Evolutionary conservation across 2,329 filamentous ascomycete genomes (phyloP), one percentile per base, ranked within the genome.

Genomic region (Neocatenulostroma microsporum): DNA sequence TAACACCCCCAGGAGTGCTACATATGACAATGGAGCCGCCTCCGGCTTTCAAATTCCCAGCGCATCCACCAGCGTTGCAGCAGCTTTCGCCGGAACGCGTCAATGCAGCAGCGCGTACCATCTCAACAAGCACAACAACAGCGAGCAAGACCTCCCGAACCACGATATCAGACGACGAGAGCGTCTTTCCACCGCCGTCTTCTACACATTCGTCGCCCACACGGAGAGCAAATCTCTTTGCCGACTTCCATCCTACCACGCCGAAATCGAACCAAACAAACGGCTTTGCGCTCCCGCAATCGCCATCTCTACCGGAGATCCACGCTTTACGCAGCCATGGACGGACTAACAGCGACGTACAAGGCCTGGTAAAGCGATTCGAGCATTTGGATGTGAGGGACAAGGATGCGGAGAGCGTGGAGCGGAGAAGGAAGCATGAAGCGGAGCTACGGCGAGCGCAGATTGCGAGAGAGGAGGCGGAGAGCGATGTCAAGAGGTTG

Each of bases 331-430:
- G 50, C 15, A 41, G 35, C 23, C 64, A 68, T 53, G 61, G 60
- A 12, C 69, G 75, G 45, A 74, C 77, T 42, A 76, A 73, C 49
- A 74, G 75, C 44, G 57, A 60, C 15, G 77, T 83, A 5, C 69
- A 78, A 49, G 64, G 64, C 26, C 61, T 71, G 53, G 80, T 84
- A 44, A 78, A 75, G 53, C 81, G 83, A 59, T 84, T 85, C 61
- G 83, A 85, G 63, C 74, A 69, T 39, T 68, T 85, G 23, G 73
- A 79, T 39, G 63, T 71, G 39, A 64, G 65, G 52, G 68, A 71
- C 50, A 58, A 59, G 37, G 61, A 66, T 36, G 59, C 56, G 14
- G 58, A 62, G 41, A 49, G 47, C 32, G 44, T 40, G 32, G 64
- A 68, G 47, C 56, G 60, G 42, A 60, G 61, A 36, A 59, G 61